Percentiles rank a stretch among this genome's conserved stretches.
These are phyloP conservation scores for Hymenoscyphus albidus DNA, from an alignment of 2,329 filamentous ascomycete genomes.

Conservation along the genomic window DNA sequence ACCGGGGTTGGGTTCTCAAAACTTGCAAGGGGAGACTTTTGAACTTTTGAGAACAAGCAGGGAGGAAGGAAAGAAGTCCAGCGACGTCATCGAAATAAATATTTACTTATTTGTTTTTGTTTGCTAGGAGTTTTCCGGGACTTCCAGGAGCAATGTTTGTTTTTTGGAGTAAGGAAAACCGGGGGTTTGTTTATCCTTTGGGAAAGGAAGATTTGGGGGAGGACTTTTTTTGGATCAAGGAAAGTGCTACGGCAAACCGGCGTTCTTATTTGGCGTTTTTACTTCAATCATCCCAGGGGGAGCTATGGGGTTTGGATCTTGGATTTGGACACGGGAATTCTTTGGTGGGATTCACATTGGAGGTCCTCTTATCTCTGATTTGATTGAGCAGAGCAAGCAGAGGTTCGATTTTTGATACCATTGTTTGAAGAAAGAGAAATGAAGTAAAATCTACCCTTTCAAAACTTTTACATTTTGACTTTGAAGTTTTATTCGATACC, in stretches of 20 bases:
- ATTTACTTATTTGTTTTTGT: neutral
- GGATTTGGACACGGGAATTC: neutral
- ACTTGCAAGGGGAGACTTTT: slow-evolving; percentile 6
- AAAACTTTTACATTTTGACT: neutral
- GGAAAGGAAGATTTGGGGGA: neutral
- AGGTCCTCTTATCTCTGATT: neutral
- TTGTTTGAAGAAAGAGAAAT: neutral
- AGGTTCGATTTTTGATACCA: neutral
- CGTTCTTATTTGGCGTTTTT: slow-evolving; percentile 2
- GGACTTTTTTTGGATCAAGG: neutral
- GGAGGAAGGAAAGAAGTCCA: neutral
- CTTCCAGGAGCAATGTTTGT: neutral
- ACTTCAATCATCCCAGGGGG: neutral
- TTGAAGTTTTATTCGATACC: neutral
- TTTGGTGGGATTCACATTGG: neutral
- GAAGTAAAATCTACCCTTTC: neutral
- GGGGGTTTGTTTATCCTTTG: slow-evolving; percentile 2
- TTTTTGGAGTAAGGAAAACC: slow-evolving; percentile 5
- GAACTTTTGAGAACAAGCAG: slow-evolving; percentile 8
- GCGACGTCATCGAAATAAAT: neutral
- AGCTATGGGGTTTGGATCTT: neutral
- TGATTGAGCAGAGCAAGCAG: neutral
- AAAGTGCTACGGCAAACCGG: slow-evolving; percentile 2
- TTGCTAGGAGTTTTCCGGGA: neutral
- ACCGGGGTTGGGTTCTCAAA: slow-evolving; percentile 5